Base-by-base conservation (phyloP, 1,284 basidiomycete genomes). In the Apiotrichum brassicae region DNA sequence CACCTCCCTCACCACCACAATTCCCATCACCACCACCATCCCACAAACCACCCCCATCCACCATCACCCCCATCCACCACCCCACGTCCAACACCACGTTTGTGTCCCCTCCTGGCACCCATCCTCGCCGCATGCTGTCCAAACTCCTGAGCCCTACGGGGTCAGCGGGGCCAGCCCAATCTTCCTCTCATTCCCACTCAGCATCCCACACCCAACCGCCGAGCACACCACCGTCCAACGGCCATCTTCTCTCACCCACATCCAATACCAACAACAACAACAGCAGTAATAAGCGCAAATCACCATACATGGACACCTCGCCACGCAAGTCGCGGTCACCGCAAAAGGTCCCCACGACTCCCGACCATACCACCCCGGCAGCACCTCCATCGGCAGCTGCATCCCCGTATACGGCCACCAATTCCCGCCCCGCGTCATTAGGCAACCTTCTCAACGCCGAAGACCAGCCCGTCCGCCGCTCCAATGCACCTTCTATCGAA, bases 281-380 rank as follows among this genome's bases (percentile, higher is more conserved):
- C 19, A 22, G n/a, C 7, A 40, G 16, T 25, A 40, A 40, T 7
- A 40, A 41, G 18, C 39, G 39, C 39, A 41, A 41, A 14, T 18
- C 26, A 3, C 18, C 9, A 16, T 30, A 12, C 39, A 30, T 30
- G 26, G 39, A 28, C 11, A 14, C 16, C 3, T 46, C 43, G 16
- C 49, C 49, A 20, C 46, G 30, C 41, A 51, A 43, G 35, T 37
- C 45, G 25, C 49, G 34, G 16, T 51, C 49, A 2, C 44, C 49
- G 19, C 16, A 32, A 16, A 51, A 46, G 20, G 33, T 16, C 2
- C 49, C 39, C 13, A n/a, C 25, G 18, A 41, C 39, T 3, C 39
- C 39, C 3, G 39, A 41, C 12, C 5, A 23, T 5, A 38, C 12
- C 22, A 22, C 9, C 14, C 11, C 4, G 2, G n/a, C n/a, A n/a